Evolutionary conservation across 768 basidiomycete species (phyloP).

Genomic region (Kondoa subrosea): DNA sequence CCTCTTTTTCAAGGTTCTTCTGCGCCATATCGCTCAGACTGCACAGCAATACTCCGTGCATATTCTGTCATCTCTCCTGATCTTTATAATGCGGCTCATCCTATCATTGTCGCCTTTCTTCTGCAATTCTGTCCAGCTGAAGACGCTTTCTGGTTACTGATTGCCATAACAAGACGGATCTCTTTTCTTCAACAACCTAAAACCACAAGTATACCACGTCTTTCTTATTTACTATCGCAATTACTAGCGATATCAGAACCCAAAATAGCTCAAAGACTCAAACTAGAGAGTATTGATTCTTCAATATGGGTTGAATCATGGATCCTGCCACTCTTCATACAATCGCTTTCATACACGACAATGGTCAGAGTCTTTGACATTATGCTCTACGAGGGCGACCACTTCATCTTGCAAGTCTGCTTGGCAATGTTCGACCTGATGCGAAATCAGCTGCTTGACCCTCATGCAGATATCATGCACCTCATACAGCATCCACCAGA

Average conservation of each 20-base stretch:
- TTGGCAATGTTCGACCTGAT: conserved; percentile 17
- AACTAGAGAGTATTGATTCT: neutral
- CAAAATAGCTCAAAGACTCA: neutral
- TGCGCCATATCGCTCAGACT: conserved; percentile 1
- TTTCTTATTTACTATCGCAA: conserved; percentile 7
- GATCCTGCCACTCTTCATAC: neutral
- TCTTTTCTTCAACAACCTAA: conserved; percentile 1
- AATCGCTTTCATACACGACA: neutral
- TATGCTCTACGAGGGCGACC: neutral
- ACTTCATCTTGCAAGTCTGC: conserved; percentile 14
- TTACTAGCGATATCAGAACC: conserved; percentile 11
- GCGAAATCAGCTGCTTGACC: conserved; percentile 7
- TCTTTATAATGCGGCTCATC: conserved; percentile 5
- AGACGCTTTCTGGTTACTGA: conserved; percentile 19
- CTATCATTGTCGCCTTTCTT: conserved; percentile 9
- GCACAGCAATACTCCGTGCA: neutral
- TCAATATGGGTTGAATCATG: neutral
- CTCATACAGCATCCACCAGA: conserved; percentile 3
- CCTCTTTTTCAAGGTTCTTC: neutral
- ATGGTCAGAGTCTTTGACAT: conserved; percentile 8
- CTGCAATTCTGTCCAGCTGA: conserved; percentile 18
- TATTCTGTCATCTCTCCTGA: conserved; percentile 4
- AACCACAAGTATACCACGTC: conserved; percentile 3
- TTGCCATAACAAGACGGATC: conserved; percentile 1
- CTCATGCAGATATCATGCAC: neutral